phyloP scores from a whole-genome alignment of 2,329 filamentous ascomycete genomes.

The Endocalyx cinctus region DNA sequence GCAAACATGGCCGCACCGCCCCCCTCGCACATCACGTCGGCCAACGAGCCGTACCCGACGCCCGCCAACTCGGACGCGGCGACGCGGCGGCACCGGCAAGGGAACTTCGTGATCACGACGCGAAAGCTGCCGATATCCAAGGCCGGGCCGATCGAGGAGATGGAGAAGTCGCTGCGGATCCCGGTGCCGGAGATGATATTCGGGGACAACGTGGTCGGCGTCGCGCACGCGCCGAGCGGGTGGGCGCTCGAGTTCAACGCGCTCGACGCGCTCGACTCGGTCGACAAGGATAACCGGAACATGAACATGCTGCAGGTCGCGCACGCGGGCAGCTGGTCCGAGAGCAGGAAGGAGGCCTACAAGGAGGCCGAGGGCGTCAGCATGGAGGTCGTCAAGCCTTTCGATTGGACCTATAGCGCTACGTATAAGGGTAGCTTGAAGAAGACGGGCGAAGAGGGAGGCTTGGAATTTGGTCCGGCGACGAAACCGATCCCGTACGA shows the following conservation, averaged over 20 bases:
- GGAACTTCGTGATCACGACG: constrained; percentile 69
- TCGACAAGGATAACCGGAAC: constrained; percentile 86
- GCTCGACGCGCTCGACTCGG: constrained; percentile 79
- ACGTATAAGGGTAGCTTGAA: constrained; percentile 71
- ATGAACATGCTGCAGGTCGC: constrained; percentile 95
- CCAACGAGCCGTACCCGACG: constrained; percentile 52
- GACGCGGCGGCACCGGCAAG: constrained; percentile 54
- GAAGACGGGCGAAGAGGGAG: background rate
- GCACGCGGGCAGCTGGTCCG: constrained; percentile 81
- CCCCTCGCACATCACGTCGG: constrained; percentile 30
- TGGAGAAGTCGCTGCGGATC: constrained; percentile 75
- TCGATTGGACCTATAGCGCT: constrained; percentile 97
- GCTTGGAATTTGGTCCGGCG: constrained; percentile 20
- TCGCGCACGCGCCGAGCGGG: constrained; percentile 68
- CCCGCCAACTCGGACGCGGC: constrained; percentile 45
- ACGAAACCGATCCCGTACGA: constrained; percentile 69
- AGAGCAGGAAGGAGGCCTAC: constrained; percentile 64
- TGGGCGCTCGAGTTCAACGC: constrained; percentile 83
- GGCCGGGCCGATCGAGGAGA: constrained; percentile 79
- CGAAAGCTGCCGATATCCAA: constrained; percentile 95
- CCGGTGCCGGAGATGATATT: constrained; percentile 98
- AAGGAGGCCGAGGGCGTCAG: constrained; percentile 77
- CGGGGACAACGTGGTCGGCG: constrained; percentile 80
- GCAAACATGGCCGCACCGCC: constrained; percentile 12
- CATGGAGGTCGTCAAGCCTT: constrained; percentile 90